Evolutionary conservation across 2,329 filamentous ascomycete species (phyloP).

Genomic region (Claviceps maximensis): DNA sequence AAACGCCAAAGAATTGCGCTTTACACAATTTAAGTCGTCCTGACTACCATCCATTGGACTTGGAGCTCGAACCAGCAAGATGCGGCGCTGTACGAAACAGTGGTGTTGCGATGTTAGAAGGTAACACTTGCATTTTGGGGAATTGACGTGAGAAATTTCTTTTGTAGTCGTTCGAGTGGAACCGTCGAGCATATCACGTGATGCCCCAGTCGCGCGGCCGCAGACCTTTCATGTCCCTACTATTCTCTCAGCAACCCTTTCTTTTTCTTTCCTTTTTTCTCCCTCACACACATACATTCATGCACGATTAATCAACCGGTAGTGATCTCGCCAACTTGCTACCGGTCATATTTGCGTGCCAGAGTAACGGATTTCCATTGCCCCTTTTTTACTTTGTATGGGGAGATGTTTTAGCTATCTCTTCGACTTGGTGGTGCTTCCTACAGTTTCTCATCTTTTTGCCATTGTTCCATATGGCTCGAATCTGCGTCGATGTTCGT

Average conservation of each 20-base stretch:
- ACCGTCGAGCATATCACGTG: conserved; percentile 13
- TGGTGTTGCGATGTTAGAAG: background rate
- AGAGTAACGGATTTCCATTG: conserved; percentile 30
- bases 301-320: conserved; percentile 51
- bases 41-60: background rate
- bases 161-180: conserved; percentile 1
- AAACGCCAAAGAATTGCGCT: background rate
- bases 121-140: too few species aligned
- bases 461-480: background rate
- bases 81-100: background rate
- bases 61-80: background rate
- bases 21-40: background rate
- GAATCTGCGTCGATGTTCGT: background rate
- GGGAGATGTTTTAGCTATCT: conserved; percentile 10
- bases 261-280: conserved; percentile 16
- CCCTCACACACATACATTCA: conserved; percentile 35
- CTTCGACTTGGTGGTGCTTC: conserved; percentile 17
- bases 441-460: conserved; percentile 13
- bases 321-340: conserved; percentile 34
- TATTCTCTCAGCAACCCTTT: background rate
- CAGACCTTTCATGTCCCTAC: too few species aligned
- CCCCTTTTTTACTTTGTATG: conserved; percentile 13
- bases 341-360: conserved; percentile 49
- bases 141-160: background rate
- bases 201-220: background rate